Base-by-base conservation (phyloP, 106 monocot genomes). In the Hemerocallis citrina region DNA sequence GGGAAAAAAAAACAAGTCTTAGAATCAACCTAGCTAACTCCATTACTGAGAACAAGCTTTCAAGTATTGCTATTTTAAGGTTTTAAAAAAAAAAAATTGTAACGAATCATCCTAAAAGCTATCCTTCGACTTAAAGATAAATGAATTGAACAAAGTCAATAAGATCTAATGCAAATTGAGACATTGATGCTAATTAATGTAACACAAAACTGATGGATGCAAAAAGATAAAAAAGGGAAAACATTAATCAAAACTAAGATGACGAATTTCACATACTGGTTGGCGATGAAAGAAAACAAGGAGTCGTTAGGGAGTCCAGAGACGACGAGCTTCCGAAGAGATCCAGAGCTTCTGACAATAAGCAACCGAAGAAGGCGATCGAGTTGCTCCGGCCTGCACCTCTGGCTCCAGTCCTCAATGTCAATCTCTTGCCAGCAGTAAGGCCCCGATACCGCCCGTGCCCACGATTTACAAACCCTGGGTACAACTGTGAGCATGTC, bases 401-500 rank as follows among this genome's bases (percentile, higher is more conserved):
- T 43, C 15, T 67, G 55, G 61, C 85, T 74, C 85, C 85, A 85
- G 24, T 85, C 80, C 17, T 80, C 71, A 4, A 85, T 58, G 23
- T 85, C 61, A 16, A 85, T 77, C 28, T 85, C 85, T 35, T 81
- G 85, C 85, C 85, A 85, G 59, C 77, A 81, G 46, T 86, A 74
- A 31, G 81, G 85, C 5, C 81, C 77, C 21, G 65, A 23, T 9
- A 75, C 86, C 17, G 74, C 86, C 29, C 67, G 62, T 0, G 61
- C 61, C 86, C 86, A 86, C 1, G 81, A 77, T 47, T 86, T 86
- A 21, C 86, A 86, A 8, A 86, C 86, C 38, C 86, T 67, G 1
- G 91, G 96, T 6, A 98, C 66, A 12, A 98, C 85, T 1, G 77
- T 91, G 52, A 92, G 79, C 11, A 67, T 74, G 35, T 98, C 91